These are phyloP conservation scores for Penicillium odoratum DNA, from an alignment of 495 filamentous ascomycete species.

Conservation along the genomic window DNA sequence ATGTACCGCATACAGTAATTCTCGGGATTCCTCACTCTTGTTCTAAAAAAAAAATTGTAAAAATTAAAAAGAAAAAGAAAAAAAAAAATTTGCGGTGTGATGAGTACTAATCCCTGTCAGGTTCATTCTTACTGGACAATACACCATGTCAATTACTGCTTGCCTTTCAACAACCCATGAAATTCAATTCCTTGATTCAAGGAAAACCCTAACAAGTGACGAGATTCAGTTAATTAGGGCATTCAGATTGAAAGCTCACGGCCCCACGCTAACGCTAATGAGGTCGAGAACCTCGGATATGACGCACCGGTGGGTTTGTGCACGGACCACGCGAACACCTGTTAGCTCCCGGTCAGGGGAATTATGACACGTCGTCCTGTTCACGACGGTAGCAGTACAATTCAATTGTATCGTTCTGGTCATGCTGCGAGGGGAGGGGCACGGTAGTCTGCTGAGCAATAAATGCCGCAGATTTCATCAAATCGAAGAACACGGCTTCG, in stretches of 20 bases:
- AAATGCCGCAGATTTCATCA: slow-evolving; percentile 66
- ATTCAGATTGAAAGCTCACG: not conserved
- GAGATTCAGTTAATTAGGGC: not conserved
- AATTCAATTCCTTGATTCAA: not conserved
- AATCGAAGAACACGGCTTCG: slow-evolving; percentile 75
- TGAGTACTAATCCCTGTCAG: too few species aligned
- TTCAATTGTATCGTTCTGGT: slow-evolving; percentile 59
- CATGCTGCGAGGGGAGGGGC: slow-evolving; percentile 58
- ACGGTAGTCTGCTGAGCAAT: slow-evolving; percentile 44
- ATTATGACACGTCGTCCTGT: slow-evolving; percentile 5
- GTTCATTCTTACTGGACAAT: not conserved
- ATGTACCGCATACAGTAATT: not conserved
- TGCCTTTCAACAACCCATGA: not conserved
- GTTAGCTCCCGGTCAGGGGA: not conserved
- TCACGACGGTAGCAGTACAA: slow-evolving; percentile 50
- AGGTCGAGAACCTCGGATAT: not conserved
- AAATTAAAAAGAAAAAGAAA: not conserved
- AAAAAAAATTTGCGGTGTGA: not conserved
- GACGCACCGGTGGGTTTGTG: not conserved
- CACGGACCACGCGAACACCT: not conserved
- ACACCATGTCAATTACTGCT: not conserved
- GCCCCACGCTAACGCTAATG: not conserved
- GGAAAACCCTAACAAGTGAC: not conserved
- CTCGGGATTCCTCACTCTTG: not conserved
- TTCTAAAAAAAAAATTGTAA: not conserved